Base-by-base conservation (phyloP, 177 flowering plant species). In the Vitis hybrid region DNA sequence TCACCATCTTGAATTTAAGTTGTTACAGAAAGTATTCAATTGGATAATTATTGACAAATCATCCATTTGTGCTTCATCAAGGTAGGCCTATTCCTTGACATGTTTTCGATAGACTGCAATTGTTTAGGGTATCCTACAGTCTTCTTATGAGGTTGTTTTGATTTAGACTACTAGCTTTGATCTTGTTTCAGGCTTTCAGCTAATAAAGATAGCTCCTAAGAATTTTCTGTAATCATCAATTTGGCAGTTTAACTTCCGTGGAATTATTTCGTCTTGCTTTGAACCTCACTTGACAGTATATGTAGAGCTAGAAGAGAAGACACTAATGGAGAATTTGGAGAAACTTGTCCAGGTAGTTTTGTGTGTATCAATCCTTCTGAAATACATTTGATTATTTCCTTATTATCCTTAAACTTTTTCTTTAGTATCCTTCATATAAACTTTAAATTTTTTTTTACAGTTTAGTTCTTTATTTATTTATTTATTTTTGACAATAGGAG, bases 201-300 rank as follows among this genome's bases (percentile, higher is more conserved):
- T 12, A 16, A 52, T 65, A 53, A 64, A 66, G 49, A 53, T 29
- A 55, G 65, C 31, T 53, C 9, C 50, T 75, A 57, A 63, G 31
- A 16, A 49, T 15, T 71, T 9, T 70, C 16, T 74, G 14, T 69
- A 21, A 70, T 76, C 50, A 69, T 60, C 76, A 26, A 64, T 80
- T 75, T 77, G 79, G 72, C 90, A 94, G 99, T 93, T 95, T 83
- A 95, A 95, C 84, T 95, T 95, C 75, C 96, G 76, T 45, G 97
- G 99, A 71, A 93, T 95, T 39, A 90, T 95, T 68, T 95, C 99
- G 31, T 91, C 99, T 61, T 95, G 97, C 85, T 95, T 95, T 76
- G 99, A 95, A 73, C 93, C 93, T 77, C 96, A 95, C 81, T 75
- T 95, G 78, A 82, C 79, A 12, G 91, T 91, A 22, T 95, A 95